Base-by-base conservation (phyloP, 2,329 filamentous ascomycete species). In the Pezicula rhizophila region DNA sequence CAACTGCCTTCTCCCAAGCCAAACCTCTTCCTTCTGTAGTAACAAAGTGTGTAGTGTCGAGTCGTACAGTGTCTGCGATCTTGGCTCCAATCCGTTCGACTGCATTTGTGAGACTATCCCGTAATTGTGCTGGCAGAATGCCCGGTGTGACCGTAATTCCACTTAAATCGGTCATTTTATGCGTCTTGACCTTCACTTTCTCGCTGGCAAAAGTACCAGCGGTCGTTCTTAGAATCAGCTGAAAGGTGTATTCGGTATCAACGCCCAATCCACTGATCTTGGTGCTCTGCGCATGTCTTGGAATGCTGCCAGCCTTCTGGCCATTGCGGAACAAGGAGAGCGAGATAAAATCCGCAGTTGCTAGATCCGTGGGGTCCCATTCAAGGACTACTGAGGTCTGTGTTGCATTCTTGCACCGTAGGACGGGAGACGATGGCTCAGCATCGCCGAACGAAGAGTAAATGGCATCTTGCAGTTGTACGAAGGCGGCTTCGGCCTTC, bases 351-450 rank as follows among this genome's bases (percentile, higher is more conserved):
- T 93, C 89, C 55, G 93, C 90, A 5, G 92, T 97, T 18, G 91
- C 93, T 44, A 96, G 82, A 61, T 92, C 80, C 64, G 99, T 87
- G 31, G 92, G 89, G 56, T 97, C 93, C 93, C 93, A 99, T 71
- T 97, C 93, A 46, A 99, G 86, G 34, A 99, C 93, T 41, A 97
- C 86, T 25, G 89, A 95, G n/a, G 93, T 99, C 70, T 99, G 93
- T 1, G 93, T 99, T 48, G 92, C 91, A 77, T 97, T 99, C 70
- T 90, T 87, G 69, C 93, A 95, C 63, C 90, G 88, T 33, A 99
- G 82, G 45, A 87, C 70, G 7, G 93, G 93, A 1, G 85, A 74
- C 20, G 79, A 72, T 28, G 93, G 93, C 49, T 89, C 84, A 52
- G 80, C 75, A 57, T 87, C 81, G 59, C 93, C 93, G 67, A 97